Base-by-base conservation (phyloP, 805 yeast genomes). In the Yarrowia sp. region DNA sequence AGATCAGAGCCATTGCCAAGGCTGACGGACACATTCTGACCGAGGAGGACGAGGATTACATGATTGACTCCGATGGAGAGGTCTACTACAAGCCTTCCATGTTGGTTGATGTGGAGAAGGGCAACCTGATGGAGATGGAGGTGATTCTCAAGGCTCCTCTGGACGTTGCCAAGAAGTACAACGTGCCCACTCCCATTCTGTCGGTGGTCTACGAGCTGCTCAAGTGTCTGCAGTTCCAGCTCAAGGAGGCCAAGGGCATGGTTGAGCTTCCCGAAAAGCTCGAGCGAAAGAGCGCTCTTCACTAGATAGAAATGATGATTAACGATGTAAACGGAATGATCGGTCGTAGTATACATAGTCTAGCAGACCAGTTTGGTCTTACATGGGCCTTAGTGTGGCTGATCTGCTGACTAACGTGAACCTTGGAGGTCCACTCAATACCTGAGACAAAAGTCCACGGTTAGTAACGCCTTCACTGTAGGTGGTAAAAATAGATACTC, bases 91-190 rank as follows among this genome's bases (percentile, higher is more conserved):
- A 82, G 64, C 94, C 94, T 2, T 88, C 92, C 4, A 89, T 89
- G 94, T 78, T 84, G 70, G 89, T 88, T 12, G 95, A 89, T 73
- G 82, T 83, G 20, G 78, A 84, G 63, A 87, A 88, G 73, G 86
- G 87, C 33, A 87, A 89, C 73, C 86, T 86, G 58, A 83, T 90
- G 71, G 96, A 91, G 76, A 76, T 87, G 36, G 92, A 90, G 73
- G 88, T 85, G 24, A 87, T 91, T 69, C 78, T 89, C 63, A 93
- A 94, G 4, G 90, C 87, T 72, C 81, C 89, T 0, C 72, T 89
- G 64, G 76, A 76, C 17, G 79, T 84, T 47, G 90, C 88, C 10
- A 76, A 78, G 49, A 81, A 81, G 70, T 73, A 80, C 68, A 78
- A 81, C 0, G 83, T 87, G 10, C 72, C 75, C 33, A 82, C 92